A percentile compares a stretch with the other conserved stretches of the same genome.
Conservation (phyloP, 2,329 filamentous ascomycete species). For the Escovopsis sp. region DNA sequence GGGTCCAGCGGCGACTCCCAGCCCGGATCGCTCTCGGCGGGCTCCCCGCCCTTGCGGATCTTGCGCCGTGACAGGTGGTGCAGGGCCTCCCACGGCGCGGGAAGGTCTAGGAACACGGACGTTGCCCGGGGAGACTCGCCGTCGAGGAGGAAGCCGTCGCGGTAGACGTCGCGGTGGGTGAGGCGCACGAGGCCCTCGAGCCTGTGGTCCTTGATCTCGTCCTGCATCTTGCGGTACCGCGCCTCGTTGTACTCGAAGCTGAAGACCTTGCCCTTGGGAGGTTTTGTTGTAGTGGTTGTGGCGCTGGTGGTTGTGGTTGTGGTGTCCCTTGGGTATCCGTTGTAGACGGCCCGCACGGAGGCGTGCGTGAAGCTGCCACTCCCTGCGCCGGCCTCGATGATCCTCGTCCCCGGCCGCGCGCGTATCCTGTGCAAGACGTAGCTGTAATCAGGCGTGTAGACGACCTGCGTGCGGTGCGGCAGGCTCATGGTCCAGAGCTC, state of each 20-base stretch:
- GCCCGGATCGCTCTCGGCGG: constrained; percentile 10
- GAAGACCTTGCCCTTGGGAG: constrained; percentile 55
- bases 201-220: constrained; percentile 54
- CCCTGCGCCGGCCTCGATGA: constrained; percentile 71
- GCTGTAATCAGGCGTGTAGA: constrained; percentile 78
- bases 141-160: constrained; percentile 52
- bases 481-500: constrained; percentile 70
- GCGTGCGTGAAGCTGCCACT: constrained; percentile 78
- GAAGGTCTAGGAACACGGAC: constrained; percentile 64
- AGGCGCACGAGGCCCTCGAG: constrained; percentile 52
- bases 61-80: constrained; percentile 51
- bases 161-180: constrained; percentile 67
- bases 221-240: constrained; percentile 50
- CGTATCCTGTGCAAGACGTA: constrained; percentile 66
- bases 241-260: constrained; percentile 72
- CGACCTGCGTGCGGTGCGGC: constrained; percentile 71
- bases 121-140: constrained; percentile 47
- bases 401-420: constrained; percentile 52
- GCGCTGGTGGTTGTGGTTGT: no score
- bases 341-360: constrained; percentile 59
- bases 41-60: constrained; percentile 11
- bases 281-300: no score
- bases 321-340: constrained; percentile 41
- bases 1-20: constrained; percentile 55
- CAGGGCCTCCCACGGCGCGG: constrained; percentile 66